Evolutionary conservation across 352 stramenopile species (phyloP), one percentile per base, ranked within the genome.

Genomic region (Globisporangium spinosum): DNA sequence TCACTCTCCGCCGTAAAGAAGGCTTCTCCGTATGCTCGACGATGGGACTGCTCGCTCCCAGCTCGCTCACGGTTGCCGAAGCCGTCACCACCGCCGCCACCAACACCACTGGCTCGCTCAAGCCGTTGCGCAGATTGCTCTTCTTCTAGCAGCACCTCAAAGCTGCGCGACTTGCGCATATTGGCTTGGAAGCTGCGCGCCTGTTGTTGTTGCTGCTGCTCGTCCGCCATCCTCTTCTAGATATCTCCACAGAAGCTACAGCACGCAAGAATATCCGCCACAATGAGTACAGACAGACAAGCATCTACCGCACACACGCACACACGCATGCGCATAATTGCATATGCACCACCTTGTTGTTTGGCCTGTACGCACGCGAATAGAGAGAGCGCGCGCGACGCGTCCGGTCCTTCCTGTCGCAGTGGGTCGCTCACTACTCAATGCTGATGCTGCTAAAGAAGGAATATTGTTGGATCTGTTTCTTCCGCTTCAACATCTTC

Each of bases 121-220:
- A n/a, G 43, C 12, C 17, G 47, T 17, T 55, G 49, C 15, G 22
- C 23, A 17, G 54, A 35, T 29, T 56, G 35, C 64, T 71, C 51
- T 72, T 70, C 64, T 22, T 77, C 76, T 47, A 67, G 80, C 1
- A 63, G 67, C 20, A 67, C 58, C 17, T 77, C 76, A 34, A 88
- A 91, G 71, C 68, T 81, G 68, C 79, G 80, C 23, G 82, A 74
- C 29, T 78, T 81, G 35, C 83, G 78, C 60, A 91, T 69, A 13
- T 58, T 49, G 32, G 22, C 45, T 22, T 56, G 57, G 43, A 54
- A 38, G 43, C 59, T 43, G 25, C 34, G 43, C 40, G 17, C 49
- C 15, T 65, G 23, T 8, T 25, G 43, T 10, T 69, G 8, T 22
- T 58, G 40, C 15, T 59, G 25, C 54, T 60, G 27, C 15, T 53